Percentiles rank a stretch among this genome's conserved stretches.
Evolutionary conservation across 108 stramenopile genomes (phyloP).

Genomic region (Pseudonitzschia delicatissima): DNA sequence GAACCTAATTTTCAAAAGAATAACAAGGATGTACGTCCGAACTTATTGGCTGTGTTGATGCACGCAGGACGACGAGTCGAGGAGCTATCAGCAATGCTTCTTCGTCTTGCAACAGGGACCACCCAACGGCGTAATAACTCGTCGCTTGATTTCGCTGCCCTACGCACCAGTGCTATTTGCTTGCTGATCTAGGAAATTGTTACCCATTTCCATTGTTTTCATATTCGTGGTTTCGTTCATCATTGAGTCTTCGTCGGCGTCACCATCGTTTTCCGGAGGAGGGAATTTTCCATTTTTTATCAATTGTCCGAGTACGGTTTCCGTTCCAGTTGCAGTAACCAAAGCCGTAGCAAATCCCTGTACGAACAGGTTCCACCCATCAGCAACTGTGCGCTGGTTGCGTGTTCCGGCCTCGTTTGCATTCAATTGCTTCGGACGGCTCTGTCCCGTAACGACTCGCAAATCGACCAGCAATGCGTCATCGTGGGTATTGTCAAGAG

Average conservation of each 20-base stretch:
- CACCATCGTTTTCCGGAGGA: constrained; percentile 38
- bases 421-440: constrained; percentile 36
- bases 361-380: constrained; percentile 68
- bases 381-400: constrained; percentile 33
- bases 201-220: constrained; percentile 12
- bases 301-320: constrained; percentile 54
- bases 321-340: constrained; percentile 59
- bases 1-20: too few species aligned
- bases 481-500: constrained; percentile 29
- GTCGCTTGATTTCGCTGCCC: not conserved
- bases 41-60: too few species aligned
- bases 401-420: not conserved
- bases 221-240: constrained; percentile 1
- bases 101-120: too few species aligned
- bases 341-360: constrained; percentile 71
- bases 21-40: too few species aligned
- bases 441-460: constrained; percentile 61
- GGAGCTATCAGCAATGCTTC: too few species aligned
- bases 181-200: constrained; percentile 1
- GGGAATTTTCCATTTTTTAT: constrained; percentile 71
- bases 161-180: too few species aligned
- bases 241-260: constrained; percentile 13
- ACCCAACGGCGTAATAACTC: too few species aligned
- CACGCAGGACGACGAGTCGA: too few species aligned
- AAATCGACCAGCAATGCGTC: constrained; percentile 65